Evolutionary conservation across 2,329 filamentous ascomycete species (phyloP), one percentile per base, ranked within the genome.

Genomic region (Cytospora piceicola): DNA sequence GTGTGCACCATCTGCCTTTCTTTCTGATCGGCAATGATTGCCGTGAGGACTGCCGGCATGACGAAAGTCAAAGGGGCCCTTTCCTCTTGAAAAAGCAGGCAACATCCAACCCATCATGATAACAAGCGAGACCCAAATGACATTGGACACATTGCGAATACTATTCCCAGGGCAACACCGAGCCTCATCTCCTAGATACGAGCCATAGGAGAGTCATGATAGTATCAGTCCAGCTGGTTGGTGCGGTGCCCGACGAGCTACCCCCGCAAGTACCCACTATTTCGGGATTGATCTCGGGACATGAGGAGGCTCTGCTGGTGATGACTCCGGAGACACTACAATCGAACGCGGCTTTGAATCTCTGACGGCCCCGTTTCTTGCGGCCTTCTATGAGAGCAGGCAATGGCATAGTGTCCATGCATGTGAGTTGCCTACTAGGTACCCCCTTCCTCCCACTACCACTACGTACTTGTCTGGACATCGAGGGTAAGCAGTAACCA

Each of bases 21-120:
- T 27, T 60, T 46, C 46, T 36, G 46, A 39, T 52, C 46, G 46
- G 46, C 58, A 36, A 11, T 27, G 46, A 24, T 36, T 52, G 58
- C 46, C 58, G 36, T 42, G 20, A 42, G 3, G 46, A n/a, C 30
- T 39, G n/a, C 0, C n/a, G 12, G 34, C 27, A 22, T 49, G n/a
- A 49, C 42, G 6, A 24, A 46, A 4, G 17, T 7, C 39, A n/a
- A 46, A 46, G 9, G 8, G 5, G 5, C 39, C 39, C 39, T n/a
- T 46, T 5, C 17, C n/a, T 17, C n/a, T 24, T n/a, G 20, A 8
- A 24, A 5, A 12, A 22, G 36, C 17, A 22, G 9, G 42, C n/a
- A 12, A 24, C n/a, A 12, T 49, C n/a, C n/a, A n/a, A n/a, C n/a
- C 20, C n/a, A 24, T 22, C n/a, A 1, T 49, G 2, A 49, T 24